These are phyloP conservation scores for Eutypella sp. DNA, from an alignment of 2,329 filamentous ascomycete species.

Conservation along the genomic window DNA sequence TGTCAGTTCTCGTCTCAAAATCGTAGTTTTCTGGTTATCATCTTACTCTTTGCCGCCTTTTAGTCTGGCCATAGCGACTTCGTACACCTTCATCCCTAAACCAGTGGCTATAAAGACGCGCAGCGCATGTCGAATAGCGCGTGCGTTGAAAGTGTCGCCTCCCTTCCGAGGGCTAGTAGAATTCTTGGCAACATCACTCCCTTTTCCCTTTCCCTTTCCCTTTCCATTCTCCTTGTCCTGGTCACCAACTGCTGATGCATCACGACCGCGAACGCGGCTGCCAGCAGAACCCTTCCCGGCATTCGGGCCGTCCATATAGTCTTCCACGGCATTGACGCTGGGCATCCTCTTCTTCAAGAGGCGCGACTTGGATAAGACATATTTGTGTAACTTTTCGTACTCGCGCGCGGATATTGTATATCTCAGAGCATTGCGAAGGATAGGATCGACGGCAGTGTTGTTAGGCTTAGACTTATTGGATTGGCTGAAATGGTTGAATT, in stretches of 20 bases:
- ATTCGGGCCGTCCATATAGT: conserved; percentile 42
- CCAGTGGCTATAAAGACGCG: conserved; percentile 64
- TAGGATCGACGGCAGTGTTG: conserved; percentile 50
- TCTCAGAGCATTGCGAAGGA: conserved; percentile 79
- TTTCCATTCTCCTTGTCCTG: conserved; percentile 27
- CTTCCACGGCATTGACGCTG: conserved; percentile 50
- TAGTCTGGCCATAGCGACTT: conserved; percentile 44
- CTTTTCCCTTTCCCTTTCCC: conserved; percentile 21
- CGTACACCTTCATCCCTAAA: conserved; percentile 59
- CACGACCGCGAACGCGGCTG: too few species aligned
- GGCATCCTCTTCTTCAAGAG: conserved; percentile 51
- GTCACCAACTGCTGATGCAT: too few species aligned
- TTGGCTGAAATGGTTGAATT: too few species aligned
- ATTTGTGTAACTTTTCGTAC: conserved; percentile 79
- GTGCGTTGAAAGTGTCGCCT: conserved; percentile 63
- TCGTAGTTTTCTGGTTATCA: neutral
- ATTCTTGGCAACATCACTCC: conserved; percentile 10
- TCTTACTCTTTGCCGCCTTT: conserved; percentile 42
- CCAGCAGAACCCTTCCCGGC: conserved; percentile 11
- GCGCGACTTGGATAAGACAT: conserved; percentile 69
- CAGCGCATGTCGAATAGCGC: conserved; percentile 65
- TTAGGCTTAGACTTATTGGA: conserved; percentile 17
- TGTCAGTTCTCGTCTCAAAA: conserved; percentile 7
- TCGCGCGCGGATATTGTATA: conserved; percentile 83
- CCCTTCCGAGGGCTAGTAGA: conserved; percentile 24